phyloP scores from a whole-genome alignment of 495 filamentous ascomycete species.

The Penicillium subrubescens region DNA sequence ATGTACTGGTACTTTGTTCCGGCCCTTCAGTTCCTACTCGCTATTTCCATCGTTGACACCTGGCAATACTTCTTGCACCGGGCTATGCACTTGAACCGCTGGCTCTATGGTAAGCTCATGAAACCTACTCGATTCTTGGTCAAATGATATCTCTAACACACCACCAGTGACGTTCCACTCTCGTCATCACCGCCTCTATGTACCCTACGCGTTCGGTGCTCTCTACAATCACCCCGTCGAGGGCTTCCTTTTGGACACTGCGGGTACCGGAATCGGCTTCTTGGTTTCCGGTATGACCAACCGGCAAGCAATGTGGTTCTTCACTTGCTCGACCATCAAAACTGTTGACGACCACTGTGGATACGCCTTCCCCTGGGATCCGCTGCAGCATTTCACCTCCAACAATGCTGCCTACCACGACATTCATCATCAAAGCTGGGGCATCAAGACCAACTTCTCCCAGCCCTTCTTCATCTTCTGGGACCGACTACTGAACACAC shows the following conservation, averaged over 20 bases:
- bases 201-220: constrained; percentile 95
- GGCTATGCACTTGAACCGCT: constrained; percentile 91
- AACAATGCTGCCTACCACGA: constrained; percentile 97
- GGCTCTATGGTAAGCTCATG: constrained; percentile 84
- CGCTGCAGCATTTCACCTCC: constrained; percentile 82
- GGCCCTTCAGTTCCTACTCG: constrained; percentile 69
- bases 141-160: neutral
- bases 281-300: constrained; percentile 73
- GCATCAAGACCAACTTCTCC: constrained; percentile 71
- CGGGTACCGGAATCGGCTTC: constrained; percentile 81
- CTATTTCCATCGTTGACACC: constrained; percentile 77
- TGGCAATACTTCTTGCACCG: constrained; percentile 98
- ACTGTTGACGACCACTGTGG: constrained; percentile 98
- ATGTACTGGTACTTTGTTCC: constrained; percentile 83
- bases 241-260: constrained; percentile 89
- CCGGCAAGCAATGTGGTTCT: constrained; percentile 83
- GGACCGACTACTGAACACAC: constrained; percentile 50
- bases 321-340: constrained; percentile 83
- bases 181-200: constrained; percentile 92
- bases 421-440: constrained; percentile 98
- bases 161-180: constrained; percentile 80
- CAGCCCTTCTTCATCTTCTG: constrained; percentile 57
- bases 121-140: neutral
- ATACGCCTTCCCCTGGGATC: constrained; percentile 93
- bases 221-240: constrained; percentile 93